phyloP scores from a whole-genome alignment of 2,329 filamentous ascomycete species.

The Microcyclospora tardicrescens region DNA sequence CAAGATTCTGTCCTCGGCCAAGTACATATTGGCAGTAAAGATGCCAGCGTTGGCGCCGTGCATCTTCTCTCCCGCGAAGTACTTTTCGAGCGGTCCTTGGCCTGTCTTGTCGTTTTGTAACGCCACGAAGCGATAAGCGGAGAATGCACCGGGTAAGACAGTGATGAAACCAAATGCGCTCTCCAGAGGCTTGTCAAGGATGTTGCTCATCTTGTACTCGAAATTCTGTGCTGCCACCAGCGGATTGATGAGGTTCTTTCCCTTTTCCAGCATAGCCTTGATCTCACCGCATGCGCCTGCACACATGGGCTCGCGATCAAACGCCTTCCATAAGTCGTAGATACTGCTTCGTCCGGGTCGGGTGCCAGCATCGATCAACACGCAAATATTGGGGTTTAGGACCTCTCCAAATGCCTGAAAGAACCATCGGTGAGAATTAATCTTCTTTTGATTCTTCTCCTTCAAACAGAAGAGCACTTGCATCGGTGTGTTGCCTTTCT shows the following conservation, averaged over 20 bases:
- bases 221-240: constrained; percentile 96
- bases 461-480: constrained; percentile 97
- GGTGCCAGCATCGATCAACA: constrained; percentile 89
- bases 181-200: constrained; percentile 92
- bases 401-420: constrained; percentile 93
- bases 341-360: constrained; percentile 89
- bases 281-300: constrained; percentile 96
- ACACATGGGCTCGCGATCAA: constrained; percentile 95
- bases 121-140: constrained; percentile 90
- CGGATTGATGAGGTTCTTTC: constrained; percentile 82
- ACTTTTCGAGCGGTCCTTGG: constrained; percentile 85
- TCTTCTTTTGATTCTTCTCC: constrained; percentile 99
- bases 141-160: constrained; percentile 92
- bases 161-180: constrained; percentile 97
- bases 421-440: constrained; percentile 99
- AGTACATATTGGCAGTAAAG: constrained; percentile 98
- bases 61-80: constrained; percentile 93
- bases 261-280: constrained; percentile 87
- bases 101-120: constrained; percentile 95
- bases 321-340: constrained; percentile 97
- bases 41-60: constrained; percentile 87
- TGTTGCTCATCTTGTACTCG: constrained; percentile 99
- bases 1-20: constrained; percentile 95
- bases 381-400: constrained; percentile 90
- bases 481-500: constrained; percentile 73